Evolutionary conservation across 371 early-diverging fungal genomes (phyloP).

Genomic region (Chytridiales sp.): DNA sequence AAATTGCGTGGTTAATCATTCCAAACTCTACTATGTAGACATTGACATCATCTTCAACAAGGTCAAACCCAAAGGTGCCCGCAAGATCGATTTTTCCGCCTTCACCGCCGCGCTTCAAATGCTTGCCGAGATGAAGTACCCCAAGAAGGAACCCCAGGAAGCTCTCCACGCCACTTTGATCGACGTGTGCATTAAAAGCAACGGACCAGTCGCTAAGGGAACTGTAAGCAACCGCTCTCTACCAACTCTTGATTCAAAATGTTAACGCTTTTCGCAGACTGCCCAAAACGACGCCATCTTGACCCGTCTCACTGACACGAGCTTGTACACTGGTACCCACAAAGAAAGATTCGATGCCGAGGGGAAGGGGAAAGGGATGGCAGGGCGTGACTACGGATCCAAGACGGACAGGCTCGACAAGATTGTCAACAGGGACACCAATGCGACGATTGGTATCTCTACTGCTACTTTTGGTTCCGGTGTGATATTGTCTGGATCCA

Average conservation of each 20-base stretch:
- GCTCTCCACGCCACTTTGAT: constrained; percentile 26
- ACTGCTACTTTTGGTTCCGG: too few relatives aligned
- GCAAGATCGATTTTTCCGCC: constrained; percentile 40
- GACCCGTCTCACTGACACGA: constrained; percentile 43
- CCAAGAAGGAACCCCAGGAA: constrained; percentile 24
- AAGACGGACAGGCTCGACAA: constrained; percentile 34
- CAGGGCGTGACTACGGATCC: constrained; percentile 32
- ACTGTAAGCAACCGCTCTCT: constrained; percentile 4
- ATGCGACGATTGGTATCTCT: too few relatives aligned
- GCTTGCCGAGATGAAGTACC: constrained; percentile 44
- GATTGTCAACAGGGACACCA: constrained; percentile 34
- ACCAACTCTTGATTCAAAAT: background rate
- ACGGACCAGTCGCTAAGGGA: constrained; percentile 6
- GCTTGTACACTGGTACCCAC: constrained; percentile 51
- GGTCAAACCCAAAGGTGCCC: constrained; percentile 46
- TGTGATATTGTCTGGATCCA: too few relatives aligned
- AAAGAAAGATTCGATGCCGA: constrained; percentile 47
- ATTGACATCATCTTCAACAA: constrained; percentile 58
- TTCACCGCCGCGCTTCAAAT: constrained; percentile 39
- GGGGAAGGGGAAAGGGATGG: constrained; percentile 45
- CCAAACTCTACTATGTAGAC: constrained; percentile 31
- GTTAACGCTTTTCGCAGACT: constrained; percentile 12
- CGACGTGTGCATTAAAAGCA: constrained; percentile 27
- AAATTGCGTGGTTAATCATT: background rate
- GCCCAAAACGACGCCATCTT: constrained; percentile 36